A percentile compares a stretch with the other conserved stretches of the same genome.
phyloP scores from a whole-genome alignment of 257 asterid genomes.

The Capsicum rhomboideum region DNA sequence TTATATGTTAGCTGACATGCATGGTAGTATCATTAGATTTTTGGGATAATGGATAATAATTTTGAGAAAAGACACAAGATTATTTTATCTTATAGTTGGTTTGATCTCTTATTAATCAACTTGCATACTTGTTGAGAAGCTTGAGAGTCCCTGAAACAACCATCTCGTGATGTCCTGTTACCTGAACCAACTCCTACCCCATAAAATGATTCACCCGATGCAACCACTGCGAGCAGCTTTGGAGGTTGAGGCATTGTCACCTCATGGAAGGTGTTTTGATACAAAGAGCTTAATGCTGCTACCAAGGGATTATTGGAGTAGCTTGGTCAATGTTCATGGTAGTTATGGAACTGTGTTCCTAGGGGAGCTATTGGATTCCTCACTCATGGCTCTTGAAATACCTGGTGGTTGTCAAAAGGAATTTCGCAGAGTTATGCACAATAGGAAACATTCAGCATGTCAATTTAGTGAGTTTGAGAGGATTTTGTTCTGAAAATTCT shows the following conservation, averaged over 20 bases:
- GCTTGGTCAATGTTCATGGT: background rate
- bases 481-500: conserved; percentile 63
- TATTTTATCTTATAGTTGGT: no score
- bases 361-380: conserved; percentile 28
- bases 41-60: no score
- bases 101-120: no score
- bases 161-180: conserved; percentile 17
- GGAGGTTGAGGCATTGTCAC: conserved; percentile 59
- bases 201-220: conserved; percentile 68
- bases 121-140: no score
- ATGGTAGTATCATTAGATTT: no score
- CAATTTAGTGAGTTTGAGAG: conserved; percentile 63
- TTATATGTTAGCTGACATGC: no score
- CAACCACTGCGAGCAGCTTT: conserved; percentile 66
- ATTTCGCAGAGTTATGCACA: conserved; percentile 69
- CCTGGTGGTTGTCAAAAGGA: conserved; percentile 72
- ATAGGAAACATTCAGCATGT: conserved; percentile 79
- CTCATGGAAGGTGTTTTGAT: conserved; percentile 47
- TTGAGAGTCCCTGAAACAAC: background rate
- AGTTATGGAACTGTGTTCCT: conserved; percentile 63
- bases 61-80: no score
- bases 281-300: conserved; percentile 59
- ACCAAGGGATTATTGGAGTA: conserved; percentile 64
- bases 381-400: conserved; percentile 59
- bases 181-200: conserved; percentile 39